Evolutionary conservation across 2,329 filamentous ascomycete genomes (phyloP).

Genomic region (Diplocarpon rosae): DNA sequence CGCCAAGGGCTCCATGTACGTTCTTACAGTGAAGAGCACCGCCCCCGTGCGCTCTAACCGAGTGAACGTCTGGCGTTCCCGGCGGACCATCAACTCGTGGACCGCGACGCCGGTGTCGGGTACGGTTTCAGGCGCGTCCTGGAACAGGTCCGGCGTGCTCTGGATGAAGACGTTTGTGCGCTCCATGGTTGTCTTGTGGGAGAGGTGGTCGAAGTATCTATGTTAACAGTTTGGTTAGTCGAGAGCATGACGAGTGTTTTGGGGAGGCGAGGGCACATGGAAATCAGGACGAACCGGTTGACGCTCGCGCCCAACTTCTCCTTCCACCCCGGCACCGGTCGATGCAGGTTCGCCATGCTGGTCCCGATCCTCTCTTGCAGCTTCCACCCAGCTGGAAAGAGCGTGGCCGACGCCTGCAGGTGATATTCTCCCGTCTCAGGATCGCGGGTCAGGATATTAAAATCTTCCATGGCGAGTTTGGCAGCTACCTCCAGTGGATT

Average conservation of each 20-base stretch:
- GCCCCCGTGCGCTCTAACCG: conserved; percentile 33
- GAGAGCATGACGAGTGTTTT: not conserved
- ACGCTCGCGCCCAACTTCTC: conserved; percentile 33
- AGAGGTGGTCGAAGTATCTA: conserved; percentile 36
- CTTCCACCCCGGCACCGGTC: conserved; percentile 38
- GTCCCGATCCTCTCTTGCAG: conserved; percentile 37
- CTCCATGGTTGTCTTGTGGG: conserved; percentile 34
- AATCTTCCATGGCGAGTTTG: conserved; percentile 39
- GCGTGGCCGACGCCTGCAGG: conserved; percentile 38
- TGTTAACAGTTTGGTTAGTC: not conserved
- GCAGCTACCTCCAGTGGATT: conserved; percentile 40
- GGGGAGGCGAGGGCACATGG: not conserved
- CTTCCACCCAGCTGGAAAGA: conserved; percentile 42
- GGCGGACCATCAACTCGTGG: conserved; percentile 34
- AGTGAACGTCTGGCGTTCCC: conserved; percentile 39
- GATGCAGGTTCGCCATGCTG: conserved; percentile 36
- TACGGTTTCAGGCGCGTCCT: conserved; percentile 32
- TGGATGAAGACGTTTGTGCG: conserved; percentile 40
- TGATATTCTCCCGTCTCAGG: conserved; percentile 36
- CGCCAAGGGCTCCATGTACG: conserved; percentile 32
- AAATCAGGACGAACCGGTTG: conserved; percentile 29
- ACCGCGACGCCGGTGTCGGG: conserved; percentile 24
- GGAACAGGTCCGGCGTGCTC: conserved; percentile 34
- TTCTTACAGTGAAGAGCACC: conserved; percentile 39
- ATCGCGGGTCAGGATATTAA: conserved; percentile 36